These are phyloP conservation scores for Clitopilus passeckerianus DNA, from an alignment of 768 basidiomycete genomes.

Conservation along the genomic window DNA sequence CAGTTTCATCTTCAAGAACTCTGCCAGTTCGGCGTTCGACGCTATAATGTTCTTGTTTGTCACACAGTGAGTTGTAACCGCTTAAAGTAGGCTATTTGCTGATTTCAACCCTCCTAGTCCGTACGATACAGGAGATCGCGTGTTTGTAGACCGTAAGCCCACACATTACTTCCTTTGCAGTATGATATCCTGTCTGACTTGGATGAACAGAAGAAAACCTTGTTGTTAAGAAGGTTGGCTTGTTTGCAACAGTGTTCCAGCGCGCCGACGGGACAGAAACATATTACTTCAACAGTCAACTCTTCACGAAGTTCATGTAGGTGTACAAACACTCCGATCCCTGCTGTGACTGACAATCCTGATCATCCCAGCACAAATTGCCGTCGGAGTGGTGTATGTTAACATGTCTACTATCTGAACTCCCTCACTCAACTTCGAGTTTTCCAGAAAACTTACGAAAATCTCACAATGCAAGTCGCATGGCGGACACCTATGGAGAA, in stretches of 20 bases:
- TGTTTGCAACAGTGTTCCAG: slow-evolving; percentile 76
- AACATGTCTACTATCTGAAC: background rate
- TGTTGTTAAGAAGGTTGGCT: slow-evolving; percentile 74
- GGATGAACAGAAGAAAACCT: slow-evolving; percentile 50
- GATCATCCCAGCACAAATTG: slow-evolving; percentile 51
- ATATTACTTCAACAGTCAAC: slow-evolving; percentile 77
- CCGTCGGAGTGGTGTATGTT: slow-evolving; percentile 60
- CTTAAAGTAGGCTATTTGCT: slow-evolving; percentile 5
- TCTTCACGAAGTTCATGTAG: slow-evolving; percentile 72
- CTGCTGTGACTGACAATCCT: background rate
- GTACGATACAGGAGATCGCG: slow-evolving; percentile 80
- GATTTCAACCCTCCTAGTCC: slow-evolving; percentile 36
- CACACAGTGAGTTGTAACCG: slow-evolving; percentile 54
- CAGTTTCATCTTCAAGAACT: slow-evolving; percentile 77
- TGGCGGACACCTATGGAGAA: slow-evolving; percentile 74
- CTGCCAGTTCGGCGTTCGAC: slow-evolving; percentile 71
- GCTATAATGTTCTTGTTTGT: slow-evolving; percentile 81
- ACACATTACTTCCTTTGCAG: background rate
- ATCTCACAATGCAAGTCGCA: slow-evolving; percentile 62
- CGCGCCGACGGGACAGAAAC: slow-evolving; percentile 74
- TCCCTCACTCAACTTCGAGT: slow-evolving; percentile 5
- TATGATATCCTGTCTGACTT: background rate
- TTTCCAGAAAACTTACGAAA: slow-evolving; percentile 63
- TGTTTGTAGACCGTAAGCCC: slow-evolving; percentile 57
- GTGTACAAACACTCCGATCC: slow-evolving; percentile 12